Conservation (phyloP, 345 rosid species). For the Adansonia digitata region DNA sequence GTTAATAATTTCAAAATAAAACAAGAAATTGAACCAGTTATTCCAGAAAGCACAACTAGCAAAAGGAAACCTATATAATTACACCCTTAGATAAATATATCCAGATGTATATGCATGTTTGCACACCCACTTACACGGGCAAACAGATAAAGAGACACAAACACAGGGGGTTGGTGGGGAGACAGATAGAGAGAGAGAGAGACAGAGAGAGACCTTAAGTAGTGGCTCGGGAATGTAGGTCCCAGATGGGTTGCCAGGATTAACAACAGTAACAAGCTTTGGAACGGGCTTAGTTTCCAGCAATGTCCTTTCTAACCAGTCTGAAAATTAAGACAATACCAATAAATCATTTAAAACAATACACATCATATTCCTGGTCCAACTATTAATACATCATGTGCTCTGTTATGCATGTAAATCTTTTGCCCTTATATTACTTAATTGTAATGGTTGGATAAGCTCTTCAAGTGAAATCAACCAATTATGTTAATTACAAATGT, state of each 20-base stretch:
- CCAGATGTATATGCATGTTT: background rate
- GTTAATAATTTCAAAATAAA: background rate
- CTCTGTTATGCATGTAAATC: background rate
- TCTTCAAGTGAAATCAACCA: conserved; percentile 4
- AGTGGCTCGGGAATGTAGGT: conserved; percentile 81
- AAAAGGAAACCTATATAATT: background rate
- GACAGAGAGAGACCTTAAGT: conserved; percentile 55
- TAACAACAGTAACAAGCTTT: conserved; percentile 87
- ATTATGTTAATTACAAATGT: background rate
- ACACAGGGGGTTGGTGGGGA: background rate
- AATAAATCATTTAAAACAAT: conserved; percentile 2
- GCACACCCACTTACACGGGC: background rate
- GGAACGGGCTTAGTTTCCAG: conserved; percentile 70
- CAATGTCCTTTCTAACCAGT: conserved; percentile 76
- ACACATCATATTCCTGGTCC: conserved; percentile 1
- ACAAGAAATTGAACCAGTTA: background rate
- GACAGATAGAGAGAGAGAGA: background rate
- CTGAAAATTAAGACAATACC: conserved; percentile 36
- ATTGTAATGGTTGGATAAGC: background rate
- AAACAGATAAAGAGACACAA: background rate
- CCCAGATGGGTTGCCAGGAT: conserved; percentile 95
- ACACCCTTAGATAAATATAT: background rate
- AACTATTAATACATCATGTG: background rate
- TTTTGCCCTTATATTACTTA: background rate
- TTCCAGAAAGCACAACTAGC: background rate